Percentiles rank a stretch among this genome's conserved stretches.
phyloP scores from a whole-genome alignment of 2,329 filamentous ascomycete genomes.

The Colletotrichum eleusines region DNA sequence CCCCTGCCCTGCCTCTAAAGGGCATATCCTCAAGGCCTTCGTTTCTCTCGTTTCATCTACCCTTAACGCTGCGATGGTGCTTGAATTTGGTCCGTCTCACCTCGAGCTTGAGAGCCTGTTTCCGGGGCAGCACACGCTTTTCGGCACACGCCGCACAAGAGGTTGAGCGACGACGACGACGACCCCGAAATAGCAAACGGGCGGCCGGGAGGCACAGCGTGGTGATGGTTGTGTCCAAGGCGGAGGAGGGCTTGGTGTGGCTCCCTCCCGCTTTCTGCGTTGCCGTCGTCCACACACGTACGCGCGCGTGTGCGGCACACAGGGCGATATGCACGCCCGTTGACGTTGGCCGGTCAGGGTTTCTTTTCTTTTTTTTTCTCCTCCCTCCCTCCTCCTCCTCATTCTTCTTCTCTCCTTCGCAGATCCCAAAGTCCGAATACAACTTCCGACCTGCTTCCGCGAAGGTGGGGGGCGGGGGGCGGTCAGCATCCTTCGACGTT shows the following conservation, averaged over 20 bases:
- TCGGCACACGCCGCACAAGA: conserved; percentile 20
- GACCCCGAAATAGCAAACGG: conserved; percentile 33
- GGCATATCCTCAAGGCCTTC: not conserved
- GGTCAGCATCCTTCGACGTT: conserved; percentile 11
- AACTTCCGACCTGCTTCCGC: conserved; percentile 13
- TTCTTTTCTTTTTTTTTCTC: not conserved
- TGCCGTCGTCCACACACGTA: conserved; percentile 13
- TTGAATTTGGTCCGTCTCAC: not conserved
- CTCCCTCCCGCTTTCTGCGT: conserved; percentile 27
- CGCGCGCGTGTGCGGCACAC: not conserved
- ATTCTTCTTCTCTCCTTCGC: not conserved
- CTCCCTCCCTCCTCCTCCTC: not conserved
- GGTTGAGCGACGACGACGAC: conserved; percentile 8
- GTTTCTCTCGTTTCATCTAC: not conserved
- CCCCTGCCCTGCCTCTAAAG: no score
- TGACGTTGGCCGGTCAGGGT: conserved; percentile 14
- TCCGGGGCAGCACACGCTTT: not conserved
- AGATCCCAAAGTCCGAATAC: not conserved
- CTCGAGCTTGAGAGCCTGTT: conserved; percentile 9
- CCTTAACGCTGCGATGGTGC: not conserved
- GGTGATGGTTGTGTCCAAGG: conserved; percentile 7
- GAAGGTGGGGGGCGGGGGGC: not conserved
- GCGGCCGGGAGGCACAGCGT: conserved; percentile 22
- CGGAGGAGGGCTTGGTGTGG: conserved; percentile 6
- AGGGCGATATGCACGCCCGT: conserved; percentile 18